These are phyloP conservation scores for Exophiala mesophila DNA, from an alignment of 2,329 filamentous ascomycete species.

Conservation along the genomic window DNA sequence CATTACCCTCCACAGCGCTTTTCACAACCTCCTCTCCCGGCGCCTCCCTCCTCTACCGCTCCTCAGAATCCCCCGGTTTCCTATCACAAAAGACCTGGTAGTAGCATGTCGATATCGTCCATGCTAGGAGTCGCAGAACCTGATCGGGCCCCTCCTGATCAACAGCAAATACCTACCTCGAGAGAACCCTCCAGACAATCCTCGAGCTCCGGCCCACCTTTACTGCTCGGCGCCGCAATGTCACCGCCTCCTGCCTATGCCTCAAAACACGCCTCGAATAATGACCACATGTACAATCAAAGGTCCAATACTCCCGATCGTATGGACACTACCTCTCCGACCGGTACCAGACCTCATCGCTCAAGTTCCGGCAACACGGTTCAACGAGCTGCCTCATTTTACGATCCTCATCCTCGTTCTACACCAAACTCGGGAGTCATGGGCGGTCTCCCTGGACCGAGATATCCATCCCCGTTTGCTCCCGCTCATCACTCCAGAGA, in stretches of 20 bases:
- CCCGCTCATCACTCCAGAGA: slow-evolving; percentile 13
- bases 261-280: slow-evolving; percentile 38
- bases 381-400: slow-evolving; percentile 20
- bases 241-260: slow-evolving; percentile 40
- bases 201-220: slow-evolving; percentile 32
- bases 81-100: slow-evolving; percentile 44
- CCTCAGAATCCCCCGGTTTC: slow-evolving; percentile 12
- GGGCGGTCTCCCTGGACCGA: slow-evolving; percentile 11
- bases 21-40: slow-evolving; percentile 17
- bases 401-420: slow-evolving; percentile 12
- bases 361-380: slow-evolving; percentile 26
- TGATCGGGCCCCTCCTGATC: slow-evolving; percentile 37
- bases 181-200: slow-evolving; percentile 28
- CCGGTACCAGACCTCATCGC: slow-evolving; percentile 32
- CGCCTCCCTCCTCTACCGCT: slow-evolving; percentile 9
- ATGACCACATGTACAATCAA: slow-evolving; percentile 60
- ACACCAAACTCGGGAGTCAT: slow-evolving; percentile 3
- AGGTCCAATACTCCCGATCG: slow-evolving; percentile 68
- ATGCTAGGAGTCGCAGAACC: slow-evolving; percentile 55
- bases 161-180: slow-evolving; percentile 35
- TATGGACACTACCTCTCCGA: slow-evolving; percentile 32
- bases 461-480: slow-evolving; percentile 17
- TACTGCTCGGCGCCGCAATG: slow-evolving; percentile 37
- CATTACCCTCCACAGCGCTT: slow-evolving; percentile 20
- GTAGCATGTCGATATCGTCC: slow-evolving; percentile 70